Base-by-base conservation (phyloP, 2,329 filamentous ascomycete species). In the Aureobasidium lini region DNA sequence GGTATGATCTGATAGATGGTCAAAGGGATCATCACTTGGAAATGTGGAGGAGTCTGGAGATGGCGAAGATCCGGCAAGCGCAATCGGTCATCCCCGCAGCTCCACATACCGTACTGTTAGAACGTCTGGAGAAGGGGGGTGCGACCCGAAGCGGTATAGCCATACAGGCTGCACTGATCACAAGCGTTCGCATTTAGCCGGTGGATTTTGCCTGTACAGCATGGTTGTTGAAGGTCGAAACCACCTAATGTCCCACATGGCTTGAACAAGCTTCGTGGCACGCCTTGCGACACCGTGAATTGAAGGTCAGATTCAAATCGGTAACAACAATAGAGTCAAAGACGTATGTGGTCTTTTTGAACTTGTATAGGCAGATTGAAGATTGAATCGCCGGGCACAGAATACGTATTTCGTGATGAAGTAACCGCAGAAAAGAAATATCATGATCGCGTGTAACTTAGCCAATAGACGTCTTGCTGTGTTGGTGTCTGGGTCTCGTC, bases 221-320 rank as follows among this genome's bases (percentile, higher is more conserved):
- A 44, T 47, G 11, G 28, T 29, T 32, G 16, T 16, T 48, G 34
- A 34, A 11, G 8, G 34, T 32, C 49, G 13, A 42, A 54, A 43
- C 48, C 29, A 54, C n/a, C n/a, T 31, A 28, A 57, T 13, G 18
- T 10, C 54, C 44, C 23, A 48, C 23, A 48, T 57, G 34, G 8
- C 43, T 23, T 13, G 34, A 48, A 48, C 23, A 57, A 57, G 54
- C 54, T 57, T 57, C 40, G 40, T 56, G 52, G 52, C 52, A 56
- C 31, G 52, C 31, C 31, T 56, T 46, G 39, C 11, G 28, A 37
- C 18, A 31, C 31, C 9, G 46, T 37, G 23, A 36, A 28, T 56
- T 56, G 31, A 28, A 29, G 31, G 37, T 13, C n/a, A n/a, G 23
- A 16, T 9, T 16, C 15, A 37, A 16, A 46, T 31, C 52, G 15